Percentiles rank a stretch among this genome's conserved stretches.
These are phyloP conservation scores for Microsporum audouinii DNA, from an alignment of 2,329 filamentous ascomycete genomes.

Conservation along the genomic window DNA sequence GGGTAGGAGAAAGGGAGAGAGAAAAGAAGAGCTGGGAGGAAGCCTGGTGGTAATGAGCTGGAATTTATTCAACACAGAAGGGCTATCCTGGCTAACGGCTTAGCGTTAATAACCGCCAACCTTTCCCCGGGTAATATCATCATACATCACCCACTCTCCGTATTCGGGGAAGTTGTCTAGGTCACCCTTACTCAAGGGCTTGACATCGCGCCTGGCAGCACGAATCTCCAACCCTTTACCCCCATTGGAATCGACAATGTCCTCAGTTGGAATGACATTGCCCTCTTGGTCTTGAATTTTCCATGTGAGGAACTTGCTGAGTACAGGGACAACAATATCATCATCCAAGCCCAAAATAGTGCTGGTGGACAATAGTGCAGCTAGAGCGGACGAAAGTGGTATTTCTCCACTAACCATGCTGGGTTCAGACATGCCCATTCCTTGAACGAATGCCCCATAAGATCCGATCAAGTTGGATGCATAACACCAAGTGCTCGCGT, in stretches of 20 bases:
- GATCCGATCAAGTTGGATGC: constrained; percentile 50
- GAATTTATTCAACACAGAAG: neutral
- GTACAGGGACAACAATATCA: constrained; percentile 12
- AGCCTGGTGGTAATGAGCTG: too few species aligned
- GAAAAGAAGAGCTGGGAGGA: too few species aligned
- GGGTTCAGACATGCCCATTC: neutral
- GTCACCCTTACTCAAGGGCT: constrained; percentile 9
- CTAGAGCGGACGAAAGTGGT: constrained; percentile 16
- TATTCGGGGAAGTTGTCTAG: constrained; percentile 7
- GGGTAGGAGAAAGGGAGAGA: neutral
- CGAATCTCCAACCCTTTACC: constrained; percentile 11
- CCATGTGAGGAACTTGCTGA: constrained; percentile 16
- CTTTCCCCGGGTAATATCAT: constrained; percentile 9
- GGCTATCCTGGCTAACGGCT: neutral
- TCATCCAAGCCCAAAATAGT: constrained; percentile 12
- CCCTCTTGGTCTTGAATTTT: constrained; percentile 13
- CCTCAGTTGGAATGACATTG: constrained; percentile 13
- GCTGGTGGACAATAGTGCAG: constrained; percentile 6
- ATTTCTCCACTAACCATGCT: constrained; percentile 5
- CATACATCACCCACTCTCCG: constrained; percentile 7
- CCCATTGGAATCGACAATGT: constrained; percentile 11
- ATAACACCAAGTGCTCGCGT: constrained; percentile 41
- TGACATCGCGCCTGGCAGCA: constrained; percentile 15
- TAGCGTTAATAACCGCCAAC: constrained; percentile 4
- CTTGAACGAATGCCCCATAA: constrained; percentile 42